A percentile compares a stretch with the other conserved stretches of the same genome.
Evolutionary conservation across 2,329 filamentous ascomycete genomes (phyloP).

Genomic region (Sarocladium kiliense): DNA sequence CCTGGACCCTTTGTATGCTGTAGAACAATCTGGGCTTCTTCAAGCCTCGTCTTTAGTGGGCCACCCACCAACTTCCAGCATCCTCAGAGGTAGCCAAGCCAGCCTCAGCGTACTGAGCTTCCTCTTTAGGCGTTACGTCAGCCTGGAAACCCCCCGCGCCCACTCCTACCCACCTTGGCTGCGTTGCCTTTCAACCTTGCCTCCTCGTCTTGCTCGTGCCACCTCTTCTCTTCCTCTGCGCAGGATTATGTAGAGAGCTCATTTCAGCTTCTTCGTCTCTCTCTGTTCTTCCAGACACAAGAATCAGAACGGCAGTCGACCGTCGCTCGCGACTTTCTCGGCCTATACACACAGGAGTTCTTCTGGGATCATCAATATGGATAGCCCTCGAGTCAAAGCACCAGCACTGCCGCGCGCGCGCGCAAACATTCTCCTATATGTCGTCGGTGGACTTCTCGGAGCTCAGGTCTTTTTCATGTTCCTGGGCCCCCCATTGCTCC

Average conservation of each 20-base stretch:
- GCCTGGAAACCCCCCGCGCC: not conserved
- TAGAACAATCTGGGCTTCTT: not conserved
- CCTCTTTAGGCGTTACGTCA: constrained; percentile 9
- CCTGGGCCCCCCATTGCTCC: constrained; percentile 24
- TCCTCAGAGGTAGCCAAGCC: not conserved
- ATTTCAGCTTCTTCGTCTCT: not conserved
- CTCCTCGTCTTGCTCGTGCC: not conserved
- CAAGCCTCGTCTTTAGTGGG: not conserved
- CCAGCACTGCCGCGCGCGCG: not conserved
- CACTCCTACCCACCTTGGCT: not conserved
- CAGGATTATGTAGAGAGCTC: not conserved
- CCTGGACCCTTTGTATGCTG: not conserved
- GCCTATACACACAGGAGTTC: not conserved
- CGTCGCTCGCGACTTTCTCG: not conserved
- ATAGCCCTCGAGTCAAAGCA: not conserved
- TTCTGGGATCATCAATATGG: not conserved
- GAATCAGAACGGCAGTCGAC: not conserved
- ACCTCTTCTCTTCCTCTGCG: not conserved
- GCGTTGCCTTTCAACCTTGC: not conserved
- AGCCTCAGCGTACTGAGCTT: constrained; percentile 3
- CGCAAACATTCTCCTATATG: not conserved
- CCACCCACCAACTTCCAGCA: too few species aligned
- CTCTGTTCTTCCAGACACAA: not conserved
- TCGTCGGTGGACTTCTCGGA: constrained; percentile 2
- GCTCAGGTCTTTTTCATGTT: constrained; percentile 17